phyloP scores from a whole-genome alignment of 164 flowering plant species.

The Tetracentron sinense region DNA sequence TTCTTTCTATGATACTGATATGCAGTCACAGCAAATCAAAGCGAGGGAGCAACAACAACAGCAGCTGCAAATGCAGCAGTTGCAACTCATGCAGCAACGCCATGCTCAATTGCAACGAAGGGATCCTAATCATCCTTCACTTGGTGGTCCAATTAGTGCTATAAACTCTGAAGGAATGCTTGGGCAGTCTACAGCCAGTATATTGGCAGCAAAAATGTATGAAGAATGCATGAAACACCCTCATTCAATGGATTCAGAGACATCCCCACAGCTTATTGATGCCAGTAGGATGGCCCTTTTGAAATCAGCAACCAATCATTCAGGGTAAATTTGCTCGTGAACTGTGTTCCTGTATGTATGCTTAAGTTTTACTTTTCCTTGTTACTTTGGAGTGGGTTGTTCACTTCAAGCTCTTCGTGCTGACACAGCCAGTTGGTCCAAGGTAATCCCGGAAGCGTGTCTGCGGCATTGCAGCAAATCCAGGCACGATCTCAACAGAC shows the following conservation, averaged over 20 bases:
- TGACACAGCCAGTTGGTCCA: conserved; percentile 76
- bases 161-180: conserved; percentile 65
- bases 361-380: not conserved
- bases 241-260: conserved; percentile 62
- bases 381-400: not conserved
- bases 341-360: not conserved
- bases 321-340: conserved; percentile 43
- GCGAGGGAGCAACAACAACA: conserved; percentile 60
- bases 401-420: conserved; percentile 21
- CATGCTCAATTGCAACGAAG: conserved; percentile 63
- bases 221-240: conserved; percentile 75
- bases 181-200: conserved; percentile 74
- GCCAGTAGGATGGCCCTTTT: conserved; percentile 76
- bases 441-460: conserved; percentile 64
- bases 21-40: conserved; percentile 62
- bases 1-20: not conserved
- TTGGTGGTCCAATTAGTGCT: conserved; percentile 54
- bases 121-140: conserved; percentile 60
- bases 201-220: conserved; percentile 70
- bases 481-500: conserved; percentile 58
- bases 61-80: conserved; percentile 76
- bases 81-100: conserved; percentile 73
- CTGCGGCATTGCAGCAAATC: conserved; percentile 79
- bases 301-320: conserved; percentile 65
- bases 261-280: conserved; percentile 69